Evolutionary conservation across 768 basidiomycete species (phyloP).

Genomic region (Coprinopsis marcescibilis): DNA sequence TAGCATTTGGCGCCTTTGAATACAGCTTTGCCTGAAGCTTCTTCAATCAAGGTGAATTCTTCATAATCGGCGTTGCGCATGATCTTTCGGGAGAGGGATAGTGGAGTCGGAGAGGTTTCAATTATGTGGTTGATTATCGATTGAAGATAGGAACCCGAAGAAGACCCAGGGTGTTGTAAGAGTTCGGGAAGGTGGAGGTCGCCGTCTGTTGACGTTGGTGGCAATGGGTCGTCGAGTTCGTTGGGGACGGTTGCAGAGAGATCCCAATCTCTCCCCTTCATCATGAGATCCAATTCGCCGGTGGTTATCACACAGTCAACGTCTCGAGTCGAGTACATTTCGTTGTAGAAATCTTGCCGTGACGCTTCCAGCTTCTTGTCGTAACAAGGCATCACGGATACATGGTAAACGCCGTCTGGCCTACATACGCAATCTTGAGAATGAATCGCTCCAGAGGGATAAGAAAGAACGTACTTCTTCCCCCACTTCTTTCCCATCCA

Average conservation of each 20-base stretch:
- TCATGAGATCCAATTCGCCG: slow-evolving; percentile 83
- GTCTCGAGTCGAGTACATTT: slow-evolving; percentile 76
- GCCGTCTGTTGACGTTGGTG: slow-evolving; percentile 12
- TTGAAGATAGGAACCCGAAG: slow-evolving; percentile 90
- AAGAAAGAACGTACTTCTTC: slow-evolving; percentile 49
- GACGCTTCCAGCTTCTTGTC: slow-evolving; percentile 99
- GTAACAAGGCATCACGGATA: slow-evolving; percentile 98
- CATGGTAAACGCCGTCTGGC: slow-evolving; percentile 88
- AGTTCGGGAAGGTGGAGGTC: slow-evolving; percentile 56
- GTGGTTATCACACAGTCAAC: slow-evolving; percentile 98
- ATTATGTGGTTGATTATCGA: slow-evolving; percentile 59
- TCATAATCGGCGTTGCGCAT: slow-evolving; percentile 76
- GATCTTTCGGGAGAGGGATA: slow-evolving; percentile 47
- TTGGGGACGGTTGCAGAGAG: slow-evolving; percentile 50
- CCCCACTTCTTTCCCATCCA: slow-evolving; percentile 72
- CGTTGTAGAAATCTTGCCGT: slow-evolving; percentile 85
- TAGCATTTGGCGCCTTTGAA: slow-evolving; percentile 96
- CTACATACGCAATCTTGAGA: slow-evolving; percentile 32
- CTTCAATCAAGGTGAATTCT: slow-evolving; percentile 53
- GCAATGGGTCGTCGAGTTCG: slow-evolving; percentile 34
- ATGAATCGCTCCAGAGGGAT: not conserved
- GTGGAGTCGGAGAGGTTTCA: slow-evolving; percentile 33
- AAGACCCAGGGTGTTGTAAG: slow-evolving; percentile 73
- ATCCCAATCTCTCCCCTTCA: slow-evolving; percentile 80
- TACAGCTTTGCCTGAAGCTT: slow-evolving; percentile 50